Evolutionary conservation across 2,329 filamentous ascomycete genomes (phyloP).

Genomic region (Diaporthe eres): DNA sequence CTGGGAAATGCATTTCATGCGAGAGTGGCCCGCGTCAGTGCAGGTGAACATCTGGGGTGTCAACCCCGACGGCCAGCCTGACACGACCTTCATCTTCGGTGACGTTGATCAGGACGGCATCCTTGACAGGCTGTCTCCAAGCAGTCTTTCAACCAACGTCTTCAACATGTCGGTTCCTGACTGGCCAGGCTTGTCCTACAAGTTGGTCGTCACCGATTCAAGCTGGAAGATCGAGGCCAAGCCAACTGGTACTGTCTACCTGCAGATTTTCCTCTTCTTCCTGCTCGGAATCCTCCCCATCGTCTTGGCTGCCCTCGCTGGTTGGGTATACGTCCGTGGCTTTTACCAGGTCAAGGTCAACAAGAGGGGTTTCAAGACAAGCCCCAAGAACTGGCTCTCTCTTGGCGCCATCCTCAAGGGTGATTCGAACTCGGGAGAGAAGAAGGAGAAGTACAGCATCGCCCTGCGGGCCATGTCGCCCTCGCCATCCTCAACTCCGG

Average conservation of each 20-base stretch:
- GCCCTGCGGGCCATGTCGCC: conserved; percentile 40
- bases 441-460: conserved; percentile 45
- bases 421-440: conserved; percentile 45
- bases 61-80: conserved; percentile 72
- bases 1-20: conserved; percentile 73
- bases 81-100: conserved; percentile 70
- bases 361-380: conserved; percentile 63
- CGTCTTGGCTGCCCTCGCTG: conserved; percentile 62
- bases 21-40: conserved; percentile 72
- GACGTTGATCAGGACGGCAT: conserved; percentile 72
- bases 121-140: conserved; percentile 72
- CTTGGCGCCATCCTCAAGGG: conserved; percentile 40
- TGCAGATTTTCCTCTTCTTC: conserved; percentile 67
- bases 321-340: conserved; percentile 69
- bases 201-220: conserved; percentile 67
- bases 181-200: conserved; percentile 67
- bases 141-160: conserved; percentile 64
- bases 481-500: conserved; percentile 35
- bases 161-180: conserved; percentile 72
- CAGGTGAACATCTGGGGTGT: conserved; percentile 77
- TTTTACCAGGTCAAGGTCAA: conserved; percentile 72
- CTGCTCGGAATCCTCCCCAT: conserved; percentile 68
- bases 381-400: conserved; percentile 39
- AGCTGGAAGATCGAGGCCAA: conserved; percentile 64
- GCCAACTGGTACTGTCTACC: conserved; percentile 65